A percentile compares a stretch with the other conserved stretches of the same genome.
Evolutionary conservation across 2,329 filamentous ascomycete species (phyloP).

Genomic region (Phyllosticta capitalensis): DNA sequence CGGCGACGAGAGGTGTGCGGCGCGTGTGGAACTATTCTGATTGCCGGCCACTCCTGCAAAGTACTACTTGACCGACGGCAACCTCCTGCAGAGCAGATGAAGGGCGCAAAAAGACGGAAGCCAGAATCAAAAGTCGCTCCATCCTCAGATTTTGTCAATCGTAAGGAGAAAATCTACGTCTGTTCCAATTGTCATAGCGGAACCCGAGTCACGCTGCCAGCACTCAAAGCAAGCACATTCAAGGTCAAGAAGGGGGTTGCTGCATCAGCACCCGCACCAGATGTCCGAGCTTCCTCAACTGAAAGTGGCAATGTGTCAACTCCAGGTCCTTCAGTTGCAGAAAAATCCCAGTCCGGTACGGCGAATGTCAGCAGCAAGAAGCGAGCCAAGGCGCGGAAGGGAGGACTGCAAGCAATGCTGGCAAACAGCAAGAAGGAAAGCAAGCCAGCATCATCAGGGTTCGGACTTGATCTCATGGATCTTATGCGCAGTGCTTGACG

Average conservation of each 20-base stretch:
- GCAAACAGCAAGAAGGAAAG: slow-evolving; percentile 30
- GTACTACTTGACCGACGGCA: slow-evolving; percentile 13
- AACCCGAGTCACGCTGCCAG: slow-evolving; percentile 17
- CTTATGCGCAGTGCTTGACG: slow-evolving; percentile 36
- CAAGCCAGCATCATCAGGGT: slow-evolving; percentile 22
- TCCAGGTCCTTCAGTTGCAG: background rate
- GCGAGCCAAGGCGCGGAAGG: slow-evolving; percentile 45
- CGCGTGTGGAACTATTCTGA: slow-evolving; percentile 28
- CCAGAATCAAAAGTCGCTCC: background rate
- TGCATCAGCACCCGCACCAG: background rate
- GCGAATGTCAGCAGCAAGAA: slow-evolving; percentile 43
- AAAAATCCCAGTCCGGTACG: slow-evolving; percentile 17
- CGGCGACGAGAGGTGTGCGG: slow-evolving; percentile 20
- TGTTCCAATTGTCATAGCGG: slow-evolving; percentile 25
- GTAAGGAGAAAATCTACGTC: slow-evolving; percentile 19
- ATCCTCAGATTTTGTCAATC: background rate
- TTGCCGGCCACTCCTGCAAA: slow-evolving; percentile 28
- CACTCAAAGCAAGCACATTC: slow-evolving; percentile 16
- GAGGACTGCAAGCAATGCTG: slow-evolving; percentile 45
- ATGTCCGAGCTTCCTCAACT: background rate
- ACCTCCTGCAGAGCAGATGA: background rate
- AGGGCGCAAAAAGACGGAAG: background rate
- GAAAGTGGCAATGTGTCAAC: background rate
- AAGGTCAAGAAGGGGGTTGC: slow-evolving; percentile 10
- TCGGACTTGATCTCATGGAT: slow-evolving; percentile 43